Base-by-base conservation (phyloP, 2,329 filamentous ascomycete species). In the Proliferodiscus dingleyae region DNA sequence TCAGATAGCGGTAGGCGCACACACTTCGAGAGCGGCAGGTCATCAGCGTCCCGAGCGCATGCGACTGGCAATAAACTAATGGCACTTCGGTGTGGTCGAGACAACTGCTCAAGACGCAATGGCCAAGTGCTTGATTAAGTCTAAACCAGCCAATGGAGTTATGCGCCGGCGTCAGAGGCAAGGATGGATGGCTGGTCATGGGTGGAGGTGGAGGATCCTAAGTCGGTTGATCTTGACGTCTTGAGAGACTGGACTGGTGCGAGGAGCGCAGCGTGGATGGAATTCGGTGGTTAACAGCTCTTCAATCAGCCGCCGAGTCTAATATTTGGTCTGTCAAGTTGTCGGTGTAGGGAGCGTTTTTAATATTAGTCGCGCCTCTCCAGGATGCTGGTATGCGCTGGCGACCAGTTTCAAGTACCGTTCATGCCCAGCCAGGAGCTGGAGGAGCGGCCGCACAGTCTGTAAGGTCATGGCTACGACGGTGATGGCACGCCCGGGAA, bases 371-470 rank as follows among this genome's bases (percentile, higher is more conserved):
- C 53, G 50, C 49, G 52, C 52, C 49, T 18, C 53, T 26, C n/a
- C n/a, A 55, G 55, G 55, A 57, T 58, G 50, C 45, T 51, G 49
- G 50, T 54, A 60, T 61, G 59, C 58, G 59, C 56, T 62, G 59
- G 58, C 59, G 50, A 38, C 43, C 34, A 55, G 59, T 61, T 60
- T 61, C 58, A 60, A 58, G 52, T 58, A 50, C 45, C 47, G 49
- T 51, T 57, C 44, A 56, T 59, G 57, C 55, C 52, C 47, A 48
- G 48, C n/a, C n/a, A n/a, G n/a, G n/a, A 54, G 47, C 50, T 51
- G 29, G 21, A 41, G 30, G 33, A 22, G 28, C 24, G 24, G n/a
- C n/a, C n/a, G n/a, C 38, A 49, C 51, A 46, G 50, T 45, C 49
- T 45, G 53, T 49, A 53, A 43, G 50, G 46, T 50, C 42, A 46